Conservation (phyloP, 1,284 basidiomycete species). For the Polyporus tsugae region DNA sequence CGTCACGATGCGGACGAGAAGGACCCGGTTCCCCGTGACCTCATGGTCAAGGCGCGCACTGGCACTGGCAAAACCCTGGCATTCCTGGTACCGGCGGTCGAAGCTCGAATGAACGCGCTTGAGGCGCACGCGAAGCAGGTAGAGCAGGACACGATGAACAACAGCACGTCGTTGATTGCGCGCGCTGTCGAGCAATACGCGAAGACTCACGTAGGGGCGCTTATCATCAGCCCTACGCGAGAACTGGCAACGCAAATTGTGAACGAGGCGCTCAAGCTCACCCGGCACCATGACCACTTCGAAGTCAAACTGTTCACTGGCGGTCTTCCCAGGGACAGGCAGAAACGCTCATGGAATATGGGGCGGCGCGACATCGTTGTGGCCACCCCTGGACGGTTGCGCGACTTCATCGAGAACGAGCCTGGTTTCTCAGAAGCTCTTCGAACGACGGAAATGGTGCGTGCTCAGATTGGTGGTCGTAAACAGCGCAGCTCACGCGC, state of each 20-base stretch:
- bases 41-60: slow-evolving; percentile 89
- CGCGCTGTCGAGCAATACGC: slow-evolving; percentile 50
- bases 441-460: slow-evolving; percentile 64
- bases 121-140: slow-evolving; percentile 50
- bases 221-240: slow-evolving; percentile 94
- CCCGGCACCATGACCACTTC: slow-evolving; percentile 69
- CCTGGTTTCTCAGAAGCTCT: slow-evolving; percentile 64
- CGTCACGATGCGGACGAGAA: slow-evolving; percentile 51
- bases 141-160: slow-evolving; percentile 46
- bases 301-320: slow-evolving; percentile 86
- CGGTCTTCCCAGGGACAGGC: slow-evolving; percentile 72
- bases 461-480: slow-evolving; percentile 38
- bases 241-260: slow-evolving; percentile 96
- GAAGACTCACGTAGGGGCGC: slow-evolving; percentile 67
- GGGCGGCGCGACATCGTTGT: slow-evolving; percentile 88
- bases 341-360: slow-evolving; percentile 73
- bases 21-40: slow-evolving; percentile 56
- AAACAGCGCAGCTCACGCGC: slow-evolving; percentile 6
- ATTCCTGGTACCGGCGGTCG: slow-evolving; percentile 90
- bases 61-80: slow-evolving; percentile 94
- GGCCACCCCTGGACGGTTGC: slow-evolving; percentile 90
- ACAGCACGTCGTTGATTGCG: slow-evolving; percentile 35
- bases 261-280: slow-evolving; percentile 80
- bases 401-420: slow-evolving; percentile 79
- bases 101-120: slow-evolving; percentile 70